Evolutionary conservation across 192 early-diverging fungal genomes (phyloP).

Genomic region (Entomortierella lignicola): DNA sequence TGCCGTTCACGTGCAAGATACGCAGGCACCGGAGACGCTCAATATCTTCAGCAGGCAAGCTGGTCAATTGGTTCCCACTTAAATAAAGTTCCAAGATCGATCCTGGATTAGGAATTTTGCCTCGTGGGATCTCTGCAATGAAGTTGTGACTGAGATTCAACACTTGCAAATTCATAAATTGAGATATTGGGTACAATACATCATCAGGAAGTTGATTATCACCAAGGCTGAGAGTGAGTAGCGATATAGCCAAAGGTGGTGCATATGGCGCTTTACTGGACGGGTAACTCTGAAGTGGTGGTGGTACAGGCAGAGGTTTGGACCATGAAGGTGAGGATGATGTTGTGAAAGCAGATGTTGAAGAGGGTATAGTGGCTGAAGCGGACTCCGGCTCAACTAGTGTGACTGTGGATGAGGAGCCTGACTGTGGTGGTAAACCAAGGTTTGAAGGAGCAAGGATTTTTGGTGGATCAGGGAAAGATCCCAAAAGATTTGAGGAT

Average conservation of each 20-base stretch:
- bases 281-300: constrained; percentile 15
- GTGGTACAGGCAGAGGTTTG: constrained; percentile 60
- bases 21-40: constrained; percentile 75
- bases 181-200: constrained; percentile 77
- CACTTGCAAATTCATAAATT: constrained; percentile 78
- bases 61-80: constrained; percentile 85
- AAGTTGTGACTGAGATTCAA: constrained; percentile 88
- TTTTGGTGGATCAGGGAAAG: constrained; percentile 78
- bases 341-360: constrained; percentile 37
- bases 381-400: neutral
- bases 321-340: constrained; percentile 54
- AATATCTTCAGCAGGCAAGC: constrained; percentile 87
- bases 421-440: constrained; percentile 8
- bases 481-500: constrained; percentile 83
- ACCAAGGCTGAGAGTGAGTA: constrained; percentile 77
- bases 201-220: constrained; percentile 89
- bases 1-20: constrained; percentile 89
- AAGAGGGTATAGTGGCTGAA: neutral
- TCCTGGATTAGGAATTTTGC: constrained; percentile 72
- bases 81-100: constrained; percentile 84
- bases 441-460: neutral
- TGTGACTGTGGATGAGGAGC: neutral
- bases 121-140: constrained; percentile 84
- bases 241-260: constrained; percentile 65
- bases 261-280: constrained; percentile 26